Evolutionary conservation across 2,329 filamentous ascomycete species (phyloP), one percentile per base, ranked within the genome.

Genomic region (Pseudonectria buxi): DNA sequence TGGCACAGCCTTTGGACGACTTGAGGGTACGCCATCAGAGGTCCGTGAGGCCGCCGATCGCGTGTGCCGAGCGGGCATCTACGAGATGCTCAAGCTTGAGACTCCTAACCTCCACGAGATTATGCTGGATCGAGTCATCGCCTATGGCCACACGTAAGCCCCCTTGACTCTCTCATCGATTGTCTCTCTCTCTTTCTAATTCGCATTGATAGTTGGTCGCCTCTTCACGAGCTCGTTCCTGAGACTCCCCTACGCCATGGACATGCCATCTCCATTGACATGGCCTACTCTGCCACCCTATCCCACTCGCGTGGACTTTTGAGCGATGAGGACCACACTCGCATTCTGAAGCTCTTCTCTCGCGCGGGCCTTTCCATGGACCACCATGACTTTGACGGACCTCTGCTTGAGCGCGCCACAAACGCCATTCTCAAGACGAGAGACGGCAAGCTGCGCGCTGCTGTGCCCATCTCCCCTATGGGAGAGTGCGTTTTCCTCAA

Each of bases 91-190:
- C 46, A 81, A 81, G 63, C 68, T 85, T 2, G 81, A 86, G 64
- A 79, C 79, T 2, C 81, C 81, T 1, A 86, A 85, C 49, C 62
- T 86, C 7, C 81, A 85, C 51, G 81, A 86, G 64, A 81, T 84
- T 36, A 79, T 78, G 36, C 67, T 86, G 7, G 80, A 85, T 56
- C 65, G 81, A 46, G 78, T 86, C 12, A 85, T 86, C 55, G 81
- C 81, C 2, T 86, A 83, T 47, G 81, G 81, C 1, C 81, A 86
- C 55, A 85, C 81, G 63, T 74, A 55, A 57, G 71, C n/a, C n/a
- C n/a, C n/a, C n/a, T n/a, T 61, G 10, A 1, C 4, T 24, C 12
- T 29, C 7, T 43, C 28, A 26, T 13, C 26, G 12, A 1, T n/a
- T n/a, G n/a, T n/a, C n/a, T n/a, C n/a, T n/a, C n/a, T n/a, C n/a